Percentiles rank a stretch among this genome's conserved stretches.
Evolutionary conservation across 306 rosid species (phyloP).

Genomic region (Casuarina equisetifolia): DNA sequence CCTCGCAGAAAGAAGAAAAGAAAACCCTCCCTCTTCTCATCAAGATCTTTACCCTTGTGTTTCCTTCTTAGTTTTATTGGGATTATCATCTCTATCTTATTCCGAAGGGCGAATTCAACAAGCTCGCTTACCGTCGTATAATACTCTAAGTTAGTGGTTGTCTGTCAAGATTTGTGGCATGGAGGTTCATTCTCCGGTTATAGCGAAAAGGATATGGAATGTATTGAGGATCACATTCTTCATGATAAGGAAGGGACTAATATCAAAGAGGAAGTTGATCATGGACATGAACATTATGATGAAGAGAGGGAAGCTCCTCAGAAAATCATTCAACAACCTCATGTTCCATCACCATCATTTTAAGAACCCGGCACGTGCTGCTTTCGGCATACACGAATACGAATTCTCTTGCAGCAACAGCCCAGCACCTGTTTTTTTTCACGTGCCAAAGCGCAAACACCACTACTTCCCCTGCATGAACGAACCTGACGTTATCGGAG

Average conservation of each 20-base stretch:
- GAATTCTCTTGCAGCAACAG: conserved; percentile 55
- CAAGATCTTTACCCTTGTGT: not conserved
- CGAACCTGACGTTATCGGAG: conserved; percentile 34
- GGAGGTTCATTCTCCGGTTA: conserved; percentile 32
- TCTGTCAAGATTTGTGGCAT: conserved; percentile 4
- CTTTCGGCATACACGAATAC: conserved; percentile 41
- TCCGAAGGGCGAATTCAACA: not conserved
- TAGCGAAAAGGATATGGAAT: conserved; percentile 46
- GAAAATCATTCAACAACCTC: conserved; percentile 44
- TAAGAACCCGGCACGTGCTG: conserved; percentile 28
- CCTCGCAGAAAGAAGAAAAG: conserved; percentile 48
- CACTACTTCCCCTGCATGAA: conserved; percentile 55
- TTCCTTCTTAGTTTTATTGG: not conserved
- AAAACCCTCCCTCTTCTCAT: conserved; percentile 29
- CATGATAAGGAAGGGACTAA: conserved; percentile 50
- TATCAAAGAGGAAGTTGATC: conserved; percentile 55
- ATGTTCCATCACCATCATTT: conserved; percentile 31
- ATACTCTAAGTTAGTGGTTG: not conserved
- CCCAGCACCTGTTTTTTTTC: conserved; percentile 48
- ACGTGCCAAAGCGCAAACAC: conserved; percentile 42
- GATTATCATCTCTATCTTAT: not conserved
- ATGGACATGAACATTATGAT: conserved; percentile 56
- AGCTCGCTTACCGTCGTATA: not conserved
- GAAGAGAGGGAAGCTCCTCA: conserved; percentile 49
- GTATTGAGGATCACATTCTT: conserved; percentile 46